These are phyloP conservation scores for Claviceps digitariae DNA, from an alignment of 2,329 filamentous ascomycete species.

Conservation along the genomic window DNA sequence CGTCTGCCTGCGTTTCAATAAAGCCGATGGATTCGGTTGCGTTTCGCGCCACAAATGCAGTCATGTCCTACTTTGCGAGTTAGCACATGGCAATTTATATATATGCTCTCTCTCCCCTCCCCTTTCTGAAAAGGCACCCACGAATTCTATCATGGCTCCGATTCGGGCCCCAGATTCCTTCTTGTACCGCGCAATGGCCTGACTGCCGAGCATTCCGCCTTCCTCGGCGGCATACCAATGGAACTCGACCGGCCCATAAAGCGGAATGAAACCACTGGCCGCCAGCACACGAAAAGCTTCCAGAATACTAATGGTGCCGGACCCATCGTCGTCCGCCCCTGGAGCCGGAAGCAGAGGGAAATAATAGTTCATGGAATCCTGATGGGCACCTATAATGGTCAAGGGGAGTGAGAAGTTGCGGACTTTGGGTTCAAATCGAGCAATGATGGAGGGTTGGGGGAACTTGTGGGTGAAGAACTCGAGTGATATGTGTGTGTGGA, in stretches of 20 bases:
- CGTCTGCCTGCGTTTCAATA: slow-evolving; percentile 24
- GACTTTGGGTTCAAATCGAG: slow-evolving; percentile 29
- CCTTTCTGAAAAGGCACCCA: slow-evolving; percentile 8
- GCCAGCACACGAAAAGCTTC: slow-evolving; percentile 35
- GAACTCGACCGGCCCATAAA: slow-evolving; percentile 43
- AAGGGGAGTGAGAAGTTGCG: slow-evolving; percentile 24
- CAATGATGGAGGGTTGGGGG: slow-evolving; percentile 35
- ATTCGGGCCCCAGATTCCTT: slow-evolving; percentile 46
- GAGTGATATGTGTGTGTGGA: slow-evolving; percentile 24
- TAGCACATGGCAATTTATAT: no score
- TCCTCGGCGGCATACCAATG: slow-evolving; percentile 39
- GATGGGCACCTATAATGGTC: slow-evolving; percentile 30
- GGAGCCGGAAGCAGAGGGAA: slow-evolving; percentile 30
- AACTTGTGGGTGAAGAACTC: slow-evolving; percentile 28
- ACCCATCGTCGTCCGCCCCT: slow-evolving; percentile 36
- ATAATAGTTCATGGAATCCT: slow-evolving; percentile 30
- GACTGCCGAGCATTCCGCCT: slow-evolving; percentile 38
- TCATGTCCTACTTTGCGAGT: slow-evolving; percentile 31
- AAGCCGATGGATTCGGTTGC: slow-evolving; percentile 26
- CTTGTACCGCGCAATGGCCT: slow-evolving; percentile 56
- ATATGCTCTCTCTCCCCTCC: no score
- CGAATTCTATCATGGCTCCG: slow-evolving; percentile 58
- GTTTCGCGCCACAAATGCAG: slow-evolving; percentile 23
- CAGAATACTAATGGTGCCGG: slow-evolving; percentile 32
- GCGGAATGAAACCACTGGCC: slow-evolving; percentile 22